Evolutionary conservation across 257 asterid species (phyloP).

Genomic region (Rehmannia glutinosa): DNA sequence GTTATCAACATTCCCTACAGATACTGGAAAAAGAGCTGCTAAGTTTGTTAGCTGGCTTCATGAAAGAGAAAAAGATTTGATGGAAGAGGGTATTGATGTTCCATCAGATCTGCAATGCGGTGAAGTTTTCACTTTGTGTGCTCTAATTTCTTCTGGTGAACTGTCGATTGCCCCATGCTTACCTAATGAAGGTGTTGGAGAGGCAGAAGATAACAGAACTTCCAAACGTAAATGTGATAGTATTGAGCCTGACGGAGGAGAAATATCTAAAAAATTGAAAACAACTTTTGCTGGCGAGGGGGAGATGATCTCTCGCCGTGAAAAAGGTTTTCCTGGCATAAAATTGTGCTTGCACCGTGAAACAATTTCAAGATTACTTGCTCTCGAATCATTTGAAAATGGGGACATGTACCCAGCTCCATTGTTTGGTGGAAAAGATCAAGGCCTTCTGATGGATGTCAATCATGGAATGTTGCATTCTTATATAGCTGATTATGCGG

Average conservation of each 20-base stretch:
- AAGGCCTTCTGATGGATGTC: constrained; percentile 21
- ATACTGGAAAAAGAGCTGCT: constrained; percentile 79
- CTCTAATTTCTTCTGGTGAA: constrained; percentile 66
- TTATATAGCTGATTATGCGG: constrained; percentile 31
- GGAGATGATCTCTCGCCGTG: constrained; percentile 75
- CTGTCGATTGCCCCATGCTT: constrained; percentile 59
- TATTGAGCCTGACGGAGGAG: constrained; percentile 43
- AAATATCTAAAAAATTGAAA: constrained; percentile 47
- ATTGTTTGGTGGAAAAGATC: constrained; percentile 25
- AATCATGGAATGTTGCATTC: constrained; percentile 22
- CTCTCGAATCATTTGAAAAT: constrained; percentile 47
- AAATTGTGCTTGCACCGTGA: constrained; percentile 55
- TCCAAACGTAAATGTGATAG: constrained; percentile 55
- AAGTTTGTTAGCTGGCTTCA: constrained; percentile 69
- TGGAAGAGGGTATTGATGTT: constrained; percentile 65
- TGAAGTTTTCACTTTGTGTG: constrained; percentile 66
- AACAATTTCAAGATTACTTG: constrained; percentile 44
- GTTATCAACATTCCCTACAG: constrained; percentile 58
- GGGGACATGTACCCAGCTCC: constrained; percentile 17
- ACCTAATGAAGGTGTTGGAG: constrained; percentile 91
- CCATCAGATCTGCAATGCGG: constrained; percentile 84
- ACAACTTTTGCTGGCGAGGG: constrained; percentile 57
- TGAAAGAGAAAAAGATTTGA: constrained; percentile 64
- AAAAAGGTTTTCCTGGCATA: constrained; percentile 93
- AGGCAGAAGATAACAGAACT: constrained; percentile 75